These are phyloP conservation scores for Russula dissimulans DNA, from an alignment of 768 basidiomycete genomes.

Conservation along the genomic window DNA sequence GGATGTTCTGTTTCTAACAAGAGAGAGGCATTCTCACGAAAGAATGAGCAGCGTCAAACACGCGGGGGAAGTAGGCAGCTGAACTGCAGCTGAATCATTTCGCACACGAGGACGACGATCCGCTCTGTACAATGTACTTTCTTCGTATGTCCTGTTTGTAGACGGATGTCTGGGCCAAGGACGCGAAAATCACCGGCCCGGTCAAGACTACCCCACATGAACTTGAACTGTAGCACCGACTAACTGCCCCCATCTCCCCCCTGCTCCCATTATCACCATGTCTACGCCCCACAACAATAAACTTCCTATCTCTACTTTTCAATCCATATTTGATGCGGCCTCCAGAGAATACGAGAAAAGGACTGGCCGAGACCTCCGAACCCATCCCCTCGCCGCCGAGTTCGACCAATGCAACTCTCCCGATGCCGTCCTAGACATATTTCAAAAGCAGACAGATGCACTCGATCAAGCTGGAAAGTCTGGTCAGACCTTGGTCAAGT, in stretches of 20 bases:
- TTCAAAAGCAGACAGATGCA: not conserved
- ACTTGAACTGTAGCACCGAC: too few relatives aligned
- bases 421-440: not conserved
- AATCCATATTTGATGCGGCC: not conserved
- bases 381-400: not conserved
- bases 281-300: too few relatives aligned
- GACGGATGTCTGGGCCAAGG: conserved; percentile 68
- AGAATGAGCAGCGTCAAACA: conserved; percentile 91
- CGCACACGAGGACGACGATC: conserved; percentile 54
- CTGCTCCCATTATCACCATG: too few relatives aligned
- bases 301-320: too few relatives aligned
- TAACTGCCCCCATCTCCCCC: too few relatives aligned
- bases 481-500: not conserved
- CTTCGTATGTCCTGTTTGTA: conserved; percentile 22
- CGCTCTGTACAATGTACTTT: conserved; percentile 54
- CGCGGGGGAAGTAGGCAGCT: conserved; percentile 72
- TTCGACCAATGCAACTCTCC: not conserved
- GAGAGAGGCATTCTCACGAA: conserved; percentile 61
- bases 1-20: too few relatives aligned
- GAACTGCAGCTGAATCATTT: conserved; percentile 83
- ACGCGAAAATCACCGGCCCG: too few relatives aligned
- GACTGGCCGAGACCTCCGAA: not conserved
- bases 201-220: too few relatives aligned
- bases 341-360: not conserved
- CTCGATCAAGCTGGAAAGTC: not conserved